Evolutionary conservation across 2,329 filamentous ascomycete genomes (phyloP).

Genomic region (Aphanoascus verrucosus): DNA sequence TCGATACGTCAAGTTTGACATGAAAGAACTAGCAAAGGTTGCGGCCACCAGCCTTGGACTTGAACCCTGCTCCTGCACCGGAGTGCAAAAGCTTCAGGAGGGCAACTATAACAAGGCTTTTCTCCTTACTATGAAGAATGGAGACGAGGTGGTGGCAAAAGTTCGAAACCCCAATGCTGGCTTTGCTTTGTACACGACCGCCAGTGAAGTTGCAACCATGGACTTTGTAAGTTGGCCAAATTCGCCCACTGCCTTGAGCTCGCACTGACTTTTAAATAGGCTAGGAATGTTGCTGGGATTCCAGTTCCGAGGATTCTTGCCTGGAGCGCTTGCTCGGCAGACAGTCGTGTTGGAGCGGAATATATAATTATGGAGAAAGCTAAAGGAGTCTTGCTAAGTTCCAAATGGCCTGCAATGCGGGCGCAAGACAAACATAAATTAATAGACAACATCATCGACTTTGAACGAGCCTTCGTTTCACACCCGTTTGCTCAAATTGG

Average conservation of each 20-base stretch:
- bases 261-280: background rate
- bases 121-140: slow-evolving; percentile 12
- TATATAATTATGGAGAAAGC: slow-evolving; percentile 26
- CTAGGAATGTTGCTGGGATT: background rate
- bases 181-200: slow-evolving; percentile 13
- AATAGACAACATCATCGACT: slow-evolving; percentile 14
- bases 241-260: background rate
- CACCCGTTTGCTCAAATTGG: slow-evolving; percentile 6
- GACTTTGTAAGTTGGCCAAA: background rate
- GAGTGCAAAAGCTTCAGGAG: slow-evolving; percentile 11
- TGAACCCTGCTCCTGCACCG: background rate
- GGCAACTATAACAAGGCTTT: slow-evolving; percentile 14
- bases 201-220: slow-evolving; percentile 14
- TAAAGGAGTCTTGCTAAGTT: slow-evolving; percentile 9
- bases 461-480: slow-evolving; percentile 5
- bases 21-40: slow-evolving; percentile 4
- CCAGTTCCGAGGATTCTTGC: slow-evolving; percentile 6
- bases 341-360: slow-evolving; percentile 21
- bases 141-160: slow-evolving; percentile 13
- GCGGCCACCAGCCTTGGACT: slow-evolving; percentile 1
- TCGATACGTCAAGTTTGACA: slow-evolving; percentile 2
- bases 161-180: slow-evolving; percentile 17
- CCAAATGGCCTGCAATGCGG: background rate
- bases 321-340: slow-evolving; percentile 19
- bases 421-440: slow-evolving; percentile 14